These are phyloP conservation scores for Diophrys appendiculata DNA, from an alignment of 73 alveolate species.

Conservation along the genomic window DNA sequence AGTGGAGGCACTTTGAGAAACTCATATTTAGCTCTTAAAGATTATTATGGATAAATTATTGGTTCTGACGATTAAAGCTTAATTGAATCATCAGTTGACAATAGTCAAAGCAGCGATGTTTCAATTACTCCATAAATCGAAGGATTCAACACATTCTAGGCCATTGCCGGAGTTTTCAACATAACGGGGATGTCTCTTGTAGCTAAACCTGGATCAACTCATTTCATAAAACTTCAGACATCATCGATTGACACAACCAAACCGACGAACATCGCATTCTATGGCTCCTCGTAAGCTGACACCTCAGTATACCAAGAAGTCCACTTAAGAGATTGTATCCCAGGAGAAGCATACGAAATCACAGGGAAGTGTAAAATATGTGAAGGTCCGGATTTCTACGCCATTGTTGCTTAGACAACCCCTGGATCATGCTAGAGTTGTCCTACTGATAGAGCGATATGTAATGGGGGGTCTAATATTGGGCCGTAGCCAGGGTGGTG, in stretches of 20 bases:
- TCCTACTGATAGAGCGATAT: constrained; percentile 33
- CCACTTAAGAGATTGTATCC: constrained; percentile 3
- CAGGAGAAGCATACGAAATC: constrained; percentile 39
- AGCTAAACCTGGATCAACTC: constrained; percentile 1
- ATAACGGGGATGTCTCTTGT: neutral
- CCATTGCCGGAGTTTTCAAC: neutral
- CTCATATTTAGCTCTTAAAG: neutral
- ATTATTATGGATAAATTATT: neutral
- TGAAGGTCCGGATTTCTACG: constrained; percentile 1
- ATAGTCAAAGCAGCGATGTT: neutral
- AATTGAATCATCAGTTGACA: neutral
- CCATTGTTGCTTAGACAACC: neutral
- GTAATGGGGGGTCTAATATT: constrained; percentile 41
- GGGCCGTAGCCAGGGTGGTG: constrained; percentile 60
- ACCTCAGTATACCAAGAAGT: neutral
- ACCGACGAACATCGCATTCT: neutral
- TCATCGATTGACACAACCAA: constrained; percentile 3
- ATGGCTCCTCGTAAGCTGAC: neutral
- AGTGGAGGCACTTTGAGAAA: neutral
- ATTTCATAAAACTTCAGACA: neutral
- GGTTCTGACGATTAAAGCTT: neutral
- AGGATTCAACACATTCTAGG: neutral
- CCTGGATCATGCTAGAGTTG: constrained; percentile 41
- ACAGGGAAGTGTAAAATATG: constrained; percentile 44
- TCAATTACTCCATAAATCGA: neutral